Percentiles rank a stretch among this genome's conserved stretches.
phyloP scores from a whole-genome alignment of 2,329 filamentous ascomycete genomes.

The Alternaria viburni region DNA sequence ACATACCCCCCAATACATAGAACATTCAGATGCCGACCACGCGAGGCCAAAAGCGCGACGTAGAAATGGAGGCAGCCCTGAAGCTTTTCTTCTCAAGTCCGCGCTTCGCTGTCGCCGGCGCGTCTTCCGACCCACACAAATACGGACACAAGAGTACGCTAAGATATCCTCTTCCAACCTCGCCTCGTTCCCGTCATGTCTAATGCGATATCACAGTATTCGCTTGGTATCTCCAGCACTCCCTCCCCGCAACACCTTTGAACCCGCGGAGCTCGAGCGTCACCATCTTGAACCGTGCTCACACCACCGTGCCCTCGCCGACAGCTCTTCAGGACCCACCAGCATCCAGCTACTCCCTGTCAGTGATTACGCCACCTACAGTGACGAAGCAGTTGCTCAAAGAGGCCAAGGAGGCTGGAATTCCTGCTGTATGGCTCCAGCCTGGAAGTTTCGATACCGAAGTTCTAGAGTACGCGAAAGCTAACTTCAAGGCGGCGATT shows the following conservation, averaged over 20 bases:
- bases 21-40: constrained; percentile 28
- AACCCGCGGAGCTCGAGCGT: constrained; percentile 76
- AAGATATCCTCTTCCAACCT: neutral
- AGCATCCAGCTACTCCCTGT: constrained; percentile 70
- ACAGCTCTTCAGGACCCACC: constrained; percentile 62
- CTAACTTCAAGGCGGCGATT: constrained; percentile 72
- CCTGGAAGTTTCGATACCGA: constrained; percentile 85
- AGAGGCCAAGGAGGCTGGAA: constrained; percentile 77
- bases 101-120: constrained; percentile 86
- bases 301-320: constrained; percentile 71
- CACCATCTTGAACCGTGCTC: constrained; percentile 63
- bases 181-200: neutral
- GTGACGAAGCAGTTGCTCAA: constrained; percentile 76
- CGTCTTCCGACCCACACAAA: constrained; percentile 82
- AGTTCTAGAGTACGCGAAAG: constrained; percentile 71
- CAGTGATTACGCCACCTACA: constrained; percentile 83
- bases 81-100: constrained; percentile 80
- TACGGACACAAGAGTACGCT: constrained; percentile 83
- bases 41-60: constrained; percentile 28
- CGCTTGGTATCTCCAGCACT: constrained; percentile 82
- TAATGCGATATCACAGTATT: constrained; percentile 67
- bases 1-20: neutral
- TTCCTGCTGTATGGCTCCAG: constrained; percentile 69
- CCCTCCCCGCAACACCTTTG: constrained; percentile 79
- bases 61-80: constrained; percentile 70